Conservation (phyloP, 768 basidiomycete species). For the Tulasnella sp. region DNA sequence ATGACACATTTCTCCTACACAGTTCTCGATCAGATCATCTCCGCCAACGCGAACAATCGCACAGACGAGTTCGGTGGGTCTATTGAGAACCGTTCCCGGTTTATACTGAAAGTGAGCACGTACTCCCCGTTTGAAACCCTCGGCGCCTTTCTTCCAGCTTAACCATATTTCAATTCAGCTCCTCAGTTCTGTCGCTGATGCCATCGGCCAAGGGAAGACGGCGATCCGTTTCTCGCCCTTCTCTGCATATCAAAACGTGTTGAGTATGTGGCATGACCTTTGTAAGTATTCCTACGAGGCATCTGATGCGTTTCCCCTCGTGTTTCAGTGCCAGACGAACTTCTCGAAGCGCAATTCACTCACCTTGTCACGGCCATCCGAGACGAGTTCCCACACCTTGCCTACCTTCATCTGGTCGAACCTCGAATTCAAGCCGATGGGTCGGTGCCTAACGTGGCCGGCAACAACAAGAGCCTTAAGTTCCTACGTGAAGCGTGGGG, state of each 20-base stretch:
- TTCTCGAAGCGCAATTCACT: background rate
- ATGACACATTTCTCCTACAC: conserved; percentile 20
- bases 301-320: too few species aligned
- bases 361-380: conserved; percentile 18
- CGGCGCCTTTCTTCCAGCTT: background rate
- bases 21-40: conserved; percentile 25
- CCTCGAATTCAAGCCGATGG: background rate
- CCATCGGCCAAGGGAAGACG: conserved; percentile 27
- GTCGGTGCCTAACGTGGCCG: background rate
- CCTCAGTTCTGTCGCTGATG: conserved; percentile 23
- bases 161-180: conserved; percentile 14
- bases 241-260: conserved; percentile 7
- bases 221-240: conserved; percentile 27
- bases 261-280: too few species aligned
- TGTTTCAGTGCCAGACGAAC: conserved; percentile 20
- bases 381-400: conserved; percentile 21
- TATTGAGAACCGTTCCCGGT: conserved; percentile 30
- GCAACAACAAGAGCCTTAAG: background rate
- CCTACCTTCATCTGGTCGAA: conserved; percentile 25
- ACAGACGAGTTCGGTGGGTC: conserved; percentile 32
- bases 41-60: conserved; percentile 24
- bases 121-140: background rate
- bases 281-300: too few species aligned
- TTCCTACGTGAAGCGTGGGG: background rate
- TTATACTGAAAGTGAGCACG: conserved; percentile 20